Base-by-base conservation (phyloP, 78 protist genomes). In the Mantamonas sphyraenae region DNA sequence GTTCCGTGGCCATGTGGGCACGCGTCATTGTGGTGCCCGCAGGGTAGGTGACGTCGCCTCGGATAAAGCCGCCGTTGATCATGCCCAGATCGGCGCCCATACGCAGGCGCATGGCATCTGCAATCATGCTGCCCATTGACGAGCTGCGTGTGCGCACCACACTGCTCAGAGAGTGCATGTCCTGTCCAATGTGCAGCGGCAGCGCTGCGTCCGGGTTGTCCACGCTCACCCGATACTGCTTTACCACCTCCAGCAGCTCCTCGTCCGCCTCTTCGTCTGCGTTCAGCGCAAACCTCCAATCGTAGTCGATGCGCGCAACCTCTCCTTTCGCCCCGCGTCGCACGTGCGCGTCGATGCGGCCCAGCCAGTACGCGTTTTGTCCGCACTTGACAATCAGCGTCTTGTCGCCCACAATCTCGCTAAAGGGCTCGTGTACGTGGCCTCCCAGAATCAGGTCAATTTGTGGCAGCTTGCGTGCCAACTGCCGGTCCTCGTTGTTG, bases 381-480 rank as follows among this genome's bases (percentile, higher is more conserved):
- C 62, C 62, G 28, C 39, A 26, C 28, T 57, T 57, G 62, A 30
- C 24, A 31, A 57, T 57, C 8, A 57, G 12, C 22, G 62, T 57
- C 8, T 57, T 31, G 62, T 57, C n/a, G n/a, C n/a, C n/a, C n/a
- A n/a, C n/a, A n/a, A n/a, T n/a, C n/a, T n/a, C 53, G 53, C 12
- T 47, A 16, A 63, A 63, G 7, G 68, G 68, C 17, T 35, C 26
- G 42, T 63, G 68, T 35, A 28, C 68, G 68, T 63, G 68, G 20
- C 68, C 68, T 20, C 68, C 68, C 24, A 63, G 31, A 31, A 63
- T 63, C 24, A 35, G 51, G 7, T 30, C 38, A 31, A 63, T 63
- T 57, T 31, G 8, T 14, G 20, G 31, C 34, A 9, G 10, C 42
- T 26, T 9, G 19, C 68, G 50, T 63, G 68, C 68, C 24, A 63